These are phyloP conservation scores for Carallia brachiata DNA, from an alignment of 345 rosid species.

Conservation along the genomic window DNA sequence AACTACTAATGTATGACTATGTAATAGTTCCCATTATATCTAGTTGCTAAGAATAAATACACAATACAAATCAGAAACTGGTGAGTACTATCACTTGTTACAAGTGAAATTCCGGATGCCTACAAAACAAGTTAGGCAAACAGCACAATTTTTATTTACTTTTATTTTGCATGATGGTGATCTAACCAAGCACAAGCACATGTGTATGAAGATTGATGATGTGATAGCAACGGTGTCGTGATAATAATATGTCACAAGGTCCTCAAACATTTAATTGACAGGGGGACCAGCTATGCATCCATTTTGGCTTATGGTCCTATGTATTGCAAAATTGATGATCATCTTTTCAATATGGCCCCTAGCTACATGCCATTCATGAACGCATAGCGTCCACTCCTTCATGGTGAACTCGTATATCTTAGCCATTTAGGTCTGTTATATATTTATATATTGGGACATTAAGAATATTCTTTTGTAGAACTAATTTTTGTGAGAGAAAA, in stretches of 20 bases:
- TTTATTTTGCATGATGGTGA: slow-evolving; percentile 28
- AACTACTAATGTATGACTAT: no score
- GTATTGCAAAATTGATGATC: background rate
- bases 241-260: slow-evolving; percentile 29
- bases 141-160: background rate
- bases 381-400: background rate
- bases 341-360: slow-evolving; percentile 5
- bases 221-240: slow-evolving; percentile 41
- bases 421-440: no score
- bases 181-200: slow-evolving; percentile 32
- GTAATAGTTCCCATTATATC: no score
- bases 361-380: background rate
- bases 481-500: no score
- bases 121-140: background rate
- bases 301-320: slow-evolving; percentile 16
- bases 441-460: no score
- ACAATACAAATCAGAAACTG: background rate
- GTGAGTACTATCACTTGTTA: background rate
- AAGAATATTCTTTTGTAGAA: no score
- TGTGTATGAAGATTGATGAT: slow-evolving; percentile 29
- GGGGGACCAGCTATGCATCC: slow-evolving; percentile 36
- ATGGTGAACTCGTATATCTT: no score
- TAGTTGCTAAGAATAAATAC: background rate
- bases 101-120: no score
- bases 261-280: background rate